Evolutionary conservation across 176 grass and related monocot genomes (phyloP), one percentile per base, ranked within the genome.

Genomic region (Raddia guianensis): DNA sequence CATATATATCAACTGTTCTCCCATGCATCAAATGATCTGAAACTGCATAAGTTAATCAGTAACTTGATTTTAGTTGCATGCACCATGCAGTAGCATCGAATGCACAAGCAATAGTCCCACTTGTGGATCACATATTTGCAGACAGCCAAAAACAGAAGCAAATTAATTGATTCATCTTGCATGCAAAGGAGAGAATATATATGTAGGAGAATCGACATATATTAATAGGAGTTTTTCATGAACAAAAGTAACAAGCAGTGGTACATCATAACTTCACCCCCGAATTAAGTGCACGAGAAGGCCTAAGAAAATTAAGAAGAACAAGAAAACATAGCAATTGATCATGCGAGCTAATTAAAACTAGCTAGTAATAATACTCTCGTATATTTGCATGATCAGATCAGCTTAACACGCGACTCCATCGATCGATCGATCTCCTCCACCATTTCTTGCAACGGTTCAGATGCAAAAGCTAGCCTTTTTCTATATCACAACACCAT

Each of bases 401-500:
- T 27, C 27, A 81, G 37, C 37, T 47, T 66, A 73, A 33, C 82
- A 72, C 37, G 63, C 15, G 33, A 35, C 49, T 49, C 78, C 56
- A 75, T 40, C 37, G 37, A 35, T 73, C 47, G 61, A 49, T 86
- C 78, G 13, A 42, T 35, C 70, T 50, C 12, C 59, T 64, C 59
- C 63, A 51, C 66, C 49, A 55, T 52, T 87, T 83, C 70, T 81
- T 72, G 43, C 21, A 51, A 80, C 66, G 53, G 60, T 82, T 57
- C 72, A 78, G 27, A 27, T 73, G 80, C 47, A 73, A 73, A 80
- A 63, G 50, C 76, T 79, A 14, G 63, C 60, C 9, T 57, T 82
- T 82, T 42, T 89, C 78, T 84, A 80, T 89, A 60, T 75, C 87
- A 80, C 81, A 77, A 34, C 27, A 78, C 40, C 78, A 75, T 69